Conservation (phyloP, 805 yeast genomes). For the Lipomyces orientalis region DNA sequence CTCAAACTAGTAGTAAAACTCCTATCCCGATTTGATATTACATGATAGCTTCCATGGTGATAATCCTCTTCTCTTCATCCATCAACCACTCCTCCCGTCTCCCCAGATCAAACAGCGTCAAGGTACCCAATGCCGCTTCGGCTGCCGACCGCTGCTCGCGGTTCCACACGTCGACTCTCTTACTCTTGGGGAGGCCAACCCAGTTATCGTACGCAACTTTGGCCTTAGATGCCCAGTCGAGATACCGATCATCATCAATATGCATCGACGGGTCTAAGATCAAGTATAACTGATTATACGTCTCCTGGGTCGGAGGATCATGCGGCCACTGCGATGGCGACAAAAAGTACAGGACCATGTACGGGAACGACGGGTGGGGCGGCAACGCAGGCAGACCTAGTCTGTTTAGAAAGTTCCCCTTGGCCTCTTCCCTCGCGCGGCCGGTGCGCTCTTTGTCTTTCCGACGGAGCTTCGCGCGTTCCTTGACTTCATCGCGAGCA, state of each 20-base stretch:
- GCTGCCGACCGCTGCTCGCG: slow-evolving; percentile 54
- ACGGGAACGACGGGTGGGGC: slow-evolving; percentile 56
- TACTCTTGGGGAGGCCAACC: slow-evolving; percentile 47
- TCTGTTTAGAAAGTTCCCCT: slow-evolving; percentile 47
- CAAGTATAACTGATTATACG: slow-evolving; percentile 48
- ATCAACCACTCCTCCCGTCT: slow-evolving; percentile 51
- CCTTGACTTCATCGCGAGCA: slow-evolving; percentile 55
- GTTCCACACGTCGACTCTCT: slow-evolving; percentile 52
- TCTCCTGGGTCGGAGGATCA: slow-evolving; percentile 57
- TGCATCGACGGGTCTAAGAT: slow-evolving; percentile 38
- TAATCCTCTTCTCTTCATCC: slow-evolving; percentile 41
- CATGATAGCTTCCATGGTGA: slow-evolving; percentile 25
- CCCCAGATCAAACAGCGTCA: slow-evolving; percentile 53
- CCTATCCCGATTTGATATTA: neutral
- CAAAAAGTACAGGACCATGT: slow-evolving; percentile 54
- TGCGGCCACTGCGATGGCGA: slow-evolving; percentile 54
- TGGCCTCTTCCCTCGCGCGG: slow-evolving; percentile 50
- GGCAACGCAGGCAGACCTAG: slow-evolving; percentile 51
- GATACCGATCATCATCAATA: slow-evolving; percentile 38
- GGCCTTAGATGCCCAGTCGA: slow-evolving; percentile 49
- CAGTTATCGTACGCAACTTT: slow-evolving; percentile 55
- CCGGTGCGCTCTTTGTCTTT: slow-evolving; percentile 51
- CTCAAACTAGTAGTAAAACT: neutral
- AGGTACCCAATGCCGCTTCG: slow-evolving; percentile 51
- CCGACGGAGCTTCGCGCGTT: slow-evolving; percentile 54